Evolutionary conservation across 306 rosid species (phyloP).

Genomic region (Vigna unguiculata): DNA sequence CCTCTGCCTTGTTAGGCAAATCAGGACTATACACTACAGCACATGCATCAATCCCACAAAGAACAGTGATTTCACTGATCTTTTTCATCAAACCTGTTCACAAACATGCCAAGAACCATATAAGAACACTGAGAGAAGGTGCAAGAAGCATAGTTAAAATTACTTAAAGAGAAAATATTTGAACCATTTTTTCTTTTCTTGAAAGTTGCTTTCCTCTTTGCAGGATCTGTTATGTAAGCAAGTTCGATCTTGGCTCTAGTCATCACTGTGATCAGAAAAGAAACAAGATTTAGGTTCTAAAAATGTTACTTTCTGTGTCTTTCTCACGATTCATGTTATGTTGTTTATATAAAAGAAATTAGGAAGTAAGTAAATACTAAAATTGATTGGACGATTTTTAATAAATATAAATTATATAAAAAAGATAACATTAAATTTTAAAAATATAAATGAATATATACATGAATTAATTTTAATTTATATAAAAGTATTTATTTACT

Average conservation of each 20-base stretch:
- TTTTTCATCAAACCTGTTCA: slow-evolving; percentile 16
- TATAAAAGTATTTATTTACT: too few species aligned
- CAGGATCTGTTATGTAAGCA: slow-evolving; percentile 36
- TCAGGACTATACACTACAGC: slow-evolving; percentile 33
- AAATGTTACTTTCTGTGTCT: not conserved
- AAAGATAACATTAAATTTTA: too few species aligned
- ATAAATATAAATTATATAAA: too few species aligned
- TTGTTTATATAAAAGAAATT: not conserved
- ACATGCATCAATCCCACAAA: slow-evolving; percentile 46
- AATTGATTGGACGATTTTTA: too few species aligned
- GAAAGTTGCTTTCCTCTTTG: slow-evolving; percentile 41
- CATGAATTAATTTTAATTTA: too few species aligned
- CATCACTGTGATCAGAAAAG: slow-evolving; percentile 31
- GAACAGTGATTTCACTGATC: slow-evolving; percentile 14
- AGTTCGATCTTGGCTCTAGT: slow-evolving; percentile 41
- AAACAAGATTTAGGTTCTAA: not conserved
- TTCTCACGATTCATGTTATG: not conserved
- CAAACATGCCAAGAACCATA: not conserved
- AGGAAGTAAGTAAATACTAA: too few species aligned
- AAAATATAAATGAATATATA: too few species aligned
- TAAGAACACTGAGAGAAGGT: not conserved
- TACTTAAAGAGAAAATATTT: not conserved
- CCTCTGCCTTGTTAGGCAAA: slow-evolving; percentile 34
- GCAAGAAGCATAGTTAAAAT: not conserved
- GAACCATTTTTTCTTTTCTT: slow-evolving; percentile 37